These are phyloP conservation scores for Hanseniaspora meyeri DNA, from an alignment of 805 yeast genomes.

Conservation along the genomic window DNA sequence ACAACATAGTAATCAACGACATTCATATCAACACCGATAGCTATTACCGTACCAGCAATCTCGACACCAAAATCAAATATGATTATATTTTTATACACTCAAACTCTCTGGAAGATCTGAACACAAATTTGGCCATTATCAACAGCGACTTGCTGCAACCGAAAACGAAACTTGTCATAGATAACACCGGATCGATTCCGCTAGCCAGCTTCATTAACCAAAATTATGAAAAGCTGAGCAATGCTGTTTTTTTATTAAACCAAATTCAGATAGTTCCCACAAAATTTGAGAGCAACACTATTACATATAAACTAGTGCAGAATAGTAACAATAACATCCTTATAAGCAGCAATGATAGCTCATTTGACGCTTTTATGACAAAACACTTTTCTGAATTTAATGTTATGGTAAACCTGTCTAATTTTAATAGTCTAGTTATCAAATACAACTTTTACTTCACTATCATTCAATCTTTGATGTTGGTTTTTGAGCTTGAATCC, in stretches of 20 bases:
- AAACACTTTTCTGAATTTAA: constrained; percentile 27
- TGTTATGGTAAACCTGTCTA: neutral
- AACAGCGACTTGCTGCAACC: neutral
- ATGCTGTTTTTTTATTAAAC: constrained; percentile 5
- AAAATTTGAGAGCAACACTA: constrained; percentile 24
- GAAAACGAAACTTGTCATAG: constrained; percentile 5
- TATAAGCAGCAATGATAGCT: constrained; percentile 28
- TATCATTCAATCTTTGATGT: constrained; percentile 63
- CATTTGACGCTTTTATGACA: constrained; percentile 26
- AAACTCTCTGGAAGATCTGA: constrained; percentile 2
- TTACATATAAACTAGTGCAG: constrained; percentile 30
- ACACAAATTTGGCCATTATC: neutral
- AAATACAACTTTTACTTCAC: constrained; percentile 66
- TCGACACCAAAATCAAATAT: neutral
- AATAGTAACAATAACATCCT: constrained; percentile 32
- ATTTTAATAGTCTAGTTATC: constrained; percentile 59
- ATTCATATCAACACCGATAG: neutral
- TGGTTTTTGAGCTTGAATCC: constrained; percentile 57
- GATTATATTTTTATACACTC: constrained; percentile 1
- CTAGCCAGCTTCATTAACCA: neutral
- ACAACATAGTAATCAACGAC: neutral
- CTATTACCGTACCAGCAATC: neutral
- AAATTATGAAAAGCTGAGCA: neutral
- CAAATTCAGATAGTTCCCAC: constrained; percentile 24
- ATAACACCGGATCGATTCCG: constrained; percentile 7